Evolutionary conservation across 441 rosid genomes (phyloP).

Genomic region (Bocquillonia castaneifolia): DNA sequence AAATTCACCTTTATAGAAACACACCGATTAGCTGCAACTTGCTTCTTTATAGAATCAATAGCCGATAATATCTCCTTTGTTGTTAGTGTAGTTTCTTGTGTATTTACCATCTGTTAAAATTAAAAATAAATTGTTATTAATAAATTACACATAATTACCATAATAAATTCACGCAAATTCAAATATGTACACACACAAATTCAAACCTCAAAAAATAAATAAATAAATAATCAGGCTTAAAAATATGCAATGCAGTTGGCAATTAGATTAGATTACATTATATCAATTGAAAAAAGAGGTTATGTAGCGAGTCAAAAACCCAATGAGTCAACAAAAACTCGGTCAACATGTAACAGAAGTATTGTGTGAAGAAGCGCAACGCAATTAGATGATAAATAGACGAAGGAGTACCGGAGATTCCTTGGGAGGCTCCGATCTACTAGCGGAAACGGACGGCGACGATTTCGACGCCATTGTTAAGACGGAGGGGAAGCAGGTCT

Average conservation of each 20-base stretch:
- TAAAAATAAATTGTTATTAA: background rate
- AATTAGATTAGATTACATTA: background rate
- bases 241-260: background rate
- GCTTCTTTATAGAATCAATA: constrained; percentile 64
- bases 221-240: too few relatives aligned
- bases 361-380: background rate
- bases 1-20: constrained; percentile 55
- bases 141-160: background rate
- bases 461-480: constrained; percentile 64
- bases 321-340: background rate
- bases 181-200: too few relatives aligned
- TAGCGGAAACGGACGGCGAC: constrained; percentile 53
- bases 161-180: background rate
- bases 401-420: constrained; percentile 46
- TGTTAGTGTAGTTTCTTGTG: constrained; percentile 33
- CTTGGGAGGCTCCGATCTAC: constrained; percentile 61
- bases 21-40: constrained; percentile 61
- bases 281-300: background rate
- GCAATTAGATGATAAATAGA: background rate
- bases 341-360: background rate
- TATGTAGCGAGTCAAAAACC: background rate
- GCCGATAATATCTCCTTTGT: constrained; percentile 46
- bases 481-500: constrained; percentile 13
- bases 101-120: constrained; percentile 25
- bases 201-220: too few relatives aligned